Conservation (phyloP, 371 early-diverging fungal genomes). For the Lichtheimia hyalospora region DNA sequence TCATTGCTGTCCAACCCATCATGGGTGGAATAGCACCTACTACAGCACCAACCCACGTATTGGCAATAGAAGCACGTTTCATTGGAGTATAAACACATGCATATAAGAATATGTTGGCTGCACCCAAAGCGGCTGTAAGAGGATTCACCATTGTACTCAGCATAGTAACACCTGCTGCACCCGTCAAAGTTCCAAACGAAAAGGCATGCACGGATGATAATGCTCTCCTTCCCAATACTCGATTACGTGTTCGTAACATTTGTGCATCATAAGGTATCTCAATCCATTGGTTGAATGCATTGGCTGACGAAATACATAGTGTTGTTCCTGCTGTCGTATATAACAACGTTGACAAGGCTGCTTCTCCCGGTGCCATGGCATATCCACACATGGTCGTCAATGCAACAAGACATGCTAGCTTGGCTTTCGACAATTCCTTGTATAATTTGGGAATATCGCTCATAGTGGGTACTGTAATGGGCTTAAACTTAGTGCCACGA, state of each 20-base stretch:
- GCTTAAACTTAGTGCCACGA: constrained; percentile 40
- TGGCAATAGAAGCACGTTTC: constrained; percentile 91
- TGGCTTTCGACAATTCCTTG: constrained; percentile 74
- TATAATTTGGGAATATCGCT: constrained; percentile 52
- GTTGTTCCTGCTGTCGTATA: constrained; percentile 88
- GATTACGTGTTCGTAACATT: constrained; percentile 91
- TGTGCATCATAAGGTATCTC: constrained; percentile 97
- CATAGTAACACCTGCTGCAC: constrained; percentile 68
- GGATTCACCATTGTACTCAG: constrained; percentile 84
- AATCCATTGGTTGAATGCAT: constrained; percentile 95
- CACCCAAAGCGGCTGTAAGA: constrained; percentile 77
- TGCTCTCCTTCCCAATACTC: constrained; percentile 83
- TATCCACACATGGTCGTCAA: constrained; percentile 95
- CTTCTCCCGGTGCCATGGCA: constrained; percentile 87
- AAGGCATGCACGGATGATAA: constrained; percentile 88
- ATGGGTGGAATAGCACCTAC: constrained; percentile 98
- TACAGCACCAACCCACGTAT: constrained; percentile 95
- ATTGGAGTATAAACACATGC: constrained; percentile 90
- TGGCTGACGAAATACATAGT: constrained; percentile 91
- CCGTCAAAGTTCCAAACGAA: constrained; percentile 71
- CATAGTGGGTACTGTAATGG: constrained; percentile 34
- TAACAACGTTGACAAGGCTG: constrained; percentile 68
- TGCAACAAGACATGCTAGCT: constrained; percentile 87
- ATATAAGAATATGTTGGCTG: constrained; percentile 86
- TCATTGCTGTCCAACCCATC: constrained; percentile 96